Evolutionary conservation across 768 basidiomycete species (phyloP), one percentile per base, ranked within the genome.

Genomic region (Boletus reticuloceps): DNA sequence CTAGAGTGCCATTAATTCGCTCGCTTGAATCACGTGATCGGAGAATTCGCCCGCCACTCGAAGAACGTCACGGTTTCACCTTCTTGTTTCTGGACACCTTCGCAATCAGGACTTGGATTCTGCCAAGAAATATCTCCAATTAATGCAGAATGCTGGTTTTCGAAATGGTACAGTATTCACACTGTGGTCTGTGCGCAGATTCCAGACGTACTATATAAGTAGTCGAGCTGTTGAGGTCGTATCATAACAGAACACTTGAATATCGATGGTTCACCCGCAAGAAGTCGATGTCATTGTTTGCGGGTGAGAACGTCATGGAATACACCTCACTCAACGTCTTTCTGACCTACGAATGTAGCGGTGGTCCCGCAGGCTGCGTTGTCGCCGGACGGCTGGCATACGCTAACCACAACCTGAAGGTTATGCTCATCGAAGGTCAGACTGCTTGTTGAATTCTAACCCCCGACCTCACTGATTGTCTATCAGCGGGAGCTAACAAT

Each of bases 91-190:
- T 12, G 86, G 83, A 31, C 79, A 85, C 66, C 74, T 92, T 53
- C 85, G 81, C 63, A 91, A 91, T 66, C 75, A 78, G 68, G 79
- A 90, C n/a, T n/a, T n/a, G n/a, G n/a, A n/a, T n/a, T n/a, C n/a
- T n/a, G n/a, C 86, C 46, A 81, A 79, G 67, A 66, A 69, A 29
- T 77, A 70, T 59, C 69, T 91, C n/a, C 71, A 69, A 12, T 56
- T 58, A 20, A 92, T 93, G 90, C 69, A 75, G 58, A 63, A 74
- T 25, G 76, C 81, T 7, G 85, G 84, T 1, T 75, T 81, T 61
- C 74, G 25, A 25, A 25, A 25, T 25, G 25, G 25, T 25, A 25
- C 25, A 25, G 25, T 25, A 25, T 25, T 25, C 25, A 25, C 25
- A 25, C 25, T 25, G 25, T 25, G 25, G 25, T 25, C 25, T 25